These are phyloP conservation scores for Sclerotinia spermophila DNA, from an alignment of 2,329 filamentous ascomycete genomes.

Conservation along the genomic window DNA sequence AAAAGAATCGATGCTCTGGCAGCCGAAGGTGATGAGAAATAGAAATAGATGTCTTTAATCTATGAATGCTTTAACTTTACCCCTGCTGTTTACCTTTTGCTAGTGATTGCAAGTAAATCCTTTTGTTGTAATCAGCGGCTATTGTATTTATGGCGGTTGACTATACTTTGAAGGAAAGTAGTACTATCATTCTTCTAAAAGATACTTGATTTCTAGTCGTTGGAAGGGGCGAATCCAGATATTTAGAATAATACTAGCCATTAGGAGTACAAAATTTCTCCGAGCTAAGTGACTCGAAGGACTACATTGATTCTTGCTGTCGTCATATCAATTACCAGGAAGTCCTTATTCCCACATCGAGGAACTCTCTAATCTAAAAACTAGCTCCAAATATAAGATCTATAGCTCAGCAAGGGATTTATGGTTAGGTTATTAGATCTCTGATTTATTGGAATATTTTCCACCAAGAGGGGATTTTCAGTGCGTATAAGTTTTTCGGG, in stretches of 20 bases:
- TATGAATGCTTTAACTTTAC: neutral
- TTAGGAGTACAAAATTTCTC: neutral
- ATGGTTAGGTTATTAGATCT: too few relatives aligned
- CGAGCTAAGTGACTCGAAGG: neutral
- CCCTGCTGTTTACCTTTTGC: neutral
- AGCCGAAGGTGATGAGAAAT: constrained; percentile 8
- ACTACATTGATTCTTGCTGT: neutral
- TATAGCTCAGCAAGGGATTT: neutral
- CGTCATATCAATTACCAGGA: neutral
- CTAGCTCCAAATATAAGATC: neutral
- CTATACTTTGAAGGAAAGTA: neutral
- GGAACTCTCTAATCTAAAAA: neutral
- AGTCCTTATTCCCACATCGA: neutral
- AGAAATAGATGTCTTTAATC: constrained; percentile 10
- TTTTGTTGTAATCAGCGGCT: too few relatives aligned
- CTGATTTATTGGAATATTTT: too few relatives aligned
- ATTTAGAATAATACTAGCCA: neutral
- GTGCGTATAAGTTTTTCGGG: too few relatives aligned
- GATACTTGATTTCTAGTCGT: rapidly evolving
- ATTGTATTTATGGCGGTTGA: neutral
- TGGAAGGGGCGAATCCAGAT: neutral
- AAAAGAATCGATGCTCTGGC: constrained; percentile 5
- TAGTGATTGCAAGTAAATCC: neutral
- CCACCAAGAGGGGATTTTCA: too few relatives aligned
- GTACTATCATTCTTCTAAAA: neutral